Conservation (phyloP, 768 basidiomycete species). For the Clavaria fumosa region DNA sequence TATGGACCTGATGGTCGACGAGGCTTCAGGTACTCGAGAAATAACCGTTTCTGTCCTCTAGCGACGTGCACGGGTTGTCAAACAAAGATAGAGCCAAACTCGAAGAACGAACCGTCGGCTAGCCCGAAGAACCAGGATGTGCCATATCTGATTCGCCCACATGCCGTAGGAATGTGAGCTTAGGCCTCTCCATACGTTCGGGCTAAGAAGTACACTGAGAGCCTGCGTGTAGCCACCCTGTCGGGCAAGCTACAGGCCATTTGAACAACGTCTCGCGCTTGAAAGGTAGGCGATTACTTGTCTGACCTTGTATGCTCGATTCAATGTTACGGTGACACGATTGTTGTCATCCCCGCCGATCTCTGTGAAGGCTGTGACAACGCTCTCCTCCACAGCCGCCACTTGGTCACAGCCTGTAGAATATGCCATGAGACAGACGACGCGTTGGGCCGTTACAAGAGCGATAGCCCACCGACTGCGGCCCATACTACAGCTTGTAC, state of each 20-base stretch:
- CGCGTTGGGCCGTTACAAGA: no score
- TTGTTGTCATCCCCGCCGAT: slow-evolving; percentile 44
- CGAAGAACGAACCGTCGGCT: slow-evolving; percentile 40
- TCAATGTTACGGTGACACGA: slow-evolving; percentile 42
- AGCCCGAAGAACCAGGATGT: slow-evolving; percentile 51
- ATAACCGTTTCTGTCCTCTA: slow-evolving; percentile 55
- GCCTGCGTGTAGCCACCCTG: slow-evolving; percentile 53
- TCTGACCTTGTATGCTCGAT: slow-evolving; percentile 54
- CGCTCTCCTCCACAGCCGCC: slow-evolving; percentile 48
- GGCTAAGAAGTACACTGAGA: slow-evolving; percentile 46
- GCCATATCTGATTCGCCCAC: slow-evolving; percentile 72
- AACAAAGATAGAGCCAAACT: slow-evolving; percentile 1
- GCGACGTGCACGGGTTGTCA: slow-evolving; percentile 2
- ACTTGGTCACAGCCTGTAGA: slow-evolving; percentile 48
- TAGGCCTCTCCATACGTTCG: slow-evolving; percentile 55
- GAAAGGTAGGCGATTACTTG: no score
- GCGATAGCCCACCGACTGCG: slow-evolving; percentile 35
- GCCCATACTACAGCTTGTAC: slow-evolving; percentile 64
- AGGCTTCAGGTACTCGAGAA: slow-evolving; percentile 47
- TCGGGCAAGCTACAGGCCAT: slow-evolving; percentile 36
- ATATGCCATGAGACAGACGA: no score
- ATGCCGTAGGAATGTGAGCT: slow-evolving; percentile 45
- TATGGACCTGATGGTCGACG: slow-evolving; percentile 41
- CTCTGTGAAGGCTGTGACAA: slow-evolving; percentile 53
- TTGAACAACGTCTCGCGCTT: slow-evolving; percentile 4